These are phyloP conservation scores for Xylariales sp. DNA, from an alignment of 2,329 filamentous ascomycete species.

Conservation along the genomic window DNA sequence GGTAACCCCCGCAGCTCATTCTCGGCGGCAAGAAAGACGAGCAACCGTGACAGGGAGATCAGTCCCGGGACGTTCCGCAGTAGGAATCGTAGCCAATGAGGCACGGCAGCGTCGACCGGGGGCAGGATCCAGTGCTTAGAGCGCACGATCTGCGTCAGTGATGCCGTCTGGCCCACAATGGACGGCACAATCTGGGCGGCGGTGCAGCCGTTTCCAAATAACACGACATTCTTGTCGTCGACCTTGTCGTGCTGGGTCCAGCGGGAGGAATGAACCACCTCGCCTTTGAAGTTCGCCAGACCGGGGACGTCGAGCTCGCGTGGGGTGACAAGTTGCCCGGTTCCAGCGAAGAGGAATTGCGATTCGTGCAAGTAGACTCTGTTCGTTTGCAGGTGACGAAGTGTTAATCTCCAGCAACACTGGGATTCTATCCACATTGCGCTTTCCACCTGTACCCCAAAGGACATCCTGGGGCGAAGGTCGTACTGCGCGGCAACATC, in stretches of 20 bases:
- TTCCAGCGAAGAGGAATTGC: conserved; percentile 32
- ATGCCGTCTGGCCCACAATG: conserved; percentile 24
- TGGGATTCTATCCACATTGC: conserved; percentile 33
- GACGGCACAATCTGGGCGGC: conserved; percentile 29
- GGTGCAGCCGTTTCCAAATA: conserved; percentile 31
- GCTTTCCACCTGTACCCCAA: conserved; percentile 29
- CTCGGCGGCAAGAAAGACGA: conserved; percentile 36
- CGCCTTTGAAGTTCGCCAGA: conserved; percentile 21
- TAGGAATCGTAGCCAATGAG: conserved; percentile 21
- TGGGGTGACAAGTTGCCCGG: conserved; percentile 28
- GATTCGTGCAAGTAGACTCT: conserved; percentile 28
- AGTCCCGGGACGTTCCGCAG: conserved; percentile 43
- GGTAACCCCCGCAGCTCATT: conserved; percentile 29
- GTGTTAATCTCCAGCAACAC: conserved; percentile 27
- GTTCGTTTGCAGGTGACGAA: conserved; percentile 19
- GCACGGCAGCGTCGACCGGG: conserved; percentile 18
- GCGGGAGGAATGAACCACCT: conserved; percentile 25
- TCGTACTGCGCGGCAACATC: conserved; percentile 42
- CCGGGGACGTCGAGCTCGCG: conserved; percentile 27
- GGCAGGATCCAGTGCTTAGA: conserved; percentile 38
- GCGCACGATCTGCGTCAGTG: conserved; percentile 37
- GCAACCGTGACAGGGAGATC: conserved; percentile 31
- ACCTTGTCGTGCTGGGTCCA: conserved; percentile 21
- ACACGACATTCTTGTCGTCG: conserved; percentile 23
- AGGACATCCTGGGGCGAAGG: conserved; percentile 31